Percentiles rank a stretch among this genome's conserved stretches.
phyloP scores from a whole-genome alignment of 225 moss, liverwort and hornwort genomes.

The Pleurozium schreberi region DNA sequence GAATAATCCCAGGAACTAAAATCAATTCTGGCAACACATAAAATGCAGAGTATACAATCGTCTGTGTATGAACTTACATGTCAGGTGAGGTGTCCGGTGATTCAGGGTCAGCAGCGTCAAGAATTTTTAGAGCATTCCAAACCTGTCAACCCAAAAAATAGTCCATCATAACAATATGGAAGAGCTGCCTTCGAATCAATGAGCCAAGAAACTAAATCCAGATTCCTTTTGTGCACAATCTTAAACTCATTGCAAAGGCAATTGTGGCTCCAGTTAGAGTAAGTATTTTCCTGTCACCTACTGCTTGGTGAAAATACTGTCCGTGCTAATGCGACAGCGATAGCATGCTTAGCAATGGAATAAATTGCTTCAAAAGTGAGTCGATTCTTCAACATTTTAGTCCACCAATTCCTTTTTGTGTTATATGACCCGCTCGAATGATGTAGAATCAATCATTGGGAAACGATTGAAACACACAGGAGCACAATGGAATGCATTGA shows the following conservation, averaged over 20 bases:
- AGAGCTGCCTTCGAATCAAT: not conserved
- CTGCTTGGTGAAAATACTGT: not conserved
- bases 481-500: not conserved
- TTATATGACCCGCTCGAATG: not conserved
- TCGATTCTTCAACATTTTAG: not conserved
- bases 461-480: not conserved
- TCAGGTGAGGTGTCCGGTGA: conserved; percentile 37
- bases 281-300: not conserved
- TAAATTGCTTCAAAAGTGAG: not conserved
- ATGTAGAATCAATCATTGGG: not conserved
- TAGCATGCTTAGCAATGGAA: not conserved
- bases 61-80: conserved; percentile 27
- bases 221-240: not conserved
- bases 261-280: not conserved
- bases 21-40: not conserved
- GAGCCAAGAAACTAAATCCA: not conserved
- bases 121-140: conserved; percentile 78
- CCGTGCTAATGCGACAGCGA: not conserved
- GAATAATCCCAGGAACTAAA: not conserved
- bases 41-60: not conserved
- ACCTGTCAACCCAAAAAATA: conserved; percentile 28
- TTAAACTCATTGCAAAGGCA: not conserved
- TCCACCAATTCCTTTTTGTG: not conserved
- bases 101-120: conserved; percentile 66
- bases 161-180: not conserved